These are phyloP conservation scores for Blastocystis sp. DNA, from an alignment of 352 stramenopile species.

Conservation along the genomic window DNA sequence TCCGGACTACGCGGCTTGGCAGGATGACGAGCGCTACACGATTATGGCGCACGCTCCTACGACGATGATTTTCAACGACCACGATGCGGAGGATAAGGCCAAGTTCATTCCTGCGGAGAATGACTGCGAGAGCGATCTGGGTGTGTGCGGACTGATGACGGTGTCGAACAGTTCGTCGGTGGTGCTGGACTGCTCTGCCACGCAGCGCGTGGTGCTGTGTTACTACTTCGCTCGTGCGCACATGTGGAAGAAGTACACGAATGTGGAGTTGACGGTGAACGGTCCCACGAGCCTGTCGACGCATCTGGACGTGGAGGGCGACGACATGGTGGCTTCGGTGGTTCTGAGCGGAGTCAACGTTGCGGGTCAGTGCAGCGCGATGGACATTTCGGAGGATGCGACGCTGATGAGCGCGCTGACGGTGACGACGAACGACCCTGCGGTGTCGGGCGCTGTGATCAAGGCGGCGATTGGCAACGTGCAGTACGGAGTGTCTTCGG, in stretches of 20 bases:
- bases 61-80: not conserved
- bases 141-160: not conserved
- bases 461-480: conserved; percentile 16
- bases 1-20: not conserved
- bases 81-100: conserved; percentile 8
- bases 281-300: not conserved
- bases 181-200: not conserved
- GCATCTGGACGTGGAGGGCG: not conserved
- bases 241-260: not conserved
- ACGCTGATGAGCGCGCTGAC: not conserved
- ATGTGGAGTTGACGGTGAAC: not conserved
- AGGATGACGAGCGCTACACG: not conserved
- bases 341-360: conserved; percentile 15
- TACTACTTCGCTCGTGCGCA: conserved; percentile 44
- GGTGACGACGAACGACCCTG: not conserved
- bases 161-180: not conserved
- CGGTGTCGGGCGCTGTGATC: not conserved
- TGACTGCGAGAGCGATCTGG: not conserved
- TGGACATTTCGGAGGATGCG: not conserved
- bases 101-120: conserved; percentile 5
- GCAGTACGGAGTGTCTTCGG: conserved; percentile 40
- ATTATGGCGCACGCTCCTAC: conserved; percentile 1
- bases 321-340: conserved; percentile 17
- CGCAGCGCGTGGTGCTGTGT: not conserved
- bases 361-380: not conserved